Percentiles rank a stretch among this genome's conserved stretches.
Conservation (phyloP, 2,329 filamentous ascomycete genomes). For the Pseudogymnoascus sp. region DNA sequence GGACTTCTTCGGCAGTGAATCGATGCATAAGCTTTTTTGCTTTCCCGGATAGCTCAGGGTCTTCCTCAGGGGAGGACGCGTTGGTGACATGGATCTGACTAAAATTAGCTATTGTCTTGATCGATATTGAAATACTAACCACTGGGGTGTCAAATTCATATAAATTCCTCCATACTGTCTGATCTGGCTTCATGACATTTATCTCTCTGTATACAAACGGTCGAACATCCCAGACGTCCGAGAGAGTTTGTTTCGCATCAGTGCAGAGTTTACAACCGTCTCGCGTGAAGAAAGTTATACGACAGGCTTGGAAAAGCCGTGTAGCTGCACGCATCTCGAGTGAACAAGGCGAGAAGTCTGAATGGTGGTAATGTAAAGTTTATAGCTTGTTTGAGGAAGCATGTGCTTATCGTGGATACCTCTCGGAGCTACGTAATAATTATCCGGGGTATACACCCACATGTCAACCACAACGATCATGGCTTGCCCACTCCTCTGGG, state of each 20-base stretch:
- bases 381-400: not conserved
- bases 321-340: conserved; percentile 42
- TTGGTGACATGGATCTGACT: conserved; percentile 53
- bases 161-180: conserved; percentile 58
- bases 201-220: conserved; percentile 64
- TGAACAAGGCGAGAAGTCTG: not conserved
- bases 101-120: conserved; percentile 22
- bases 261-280: conserved; percentile 63
- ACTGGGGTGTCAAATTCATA: conserved; percentile 81
- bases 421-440: conserved; percentile 7
- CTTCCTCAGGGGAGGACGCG: conserved; percentile 40
- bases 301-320: conserved; percentile 45
- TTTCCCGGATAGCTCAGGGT: conserved; percentile 45
- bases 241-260: conserved; percentile 59
- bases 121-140: conserved; percentile 35
- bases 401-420: conserved; percentile 7
- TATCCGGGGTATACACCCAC: conserved; percentile 1
- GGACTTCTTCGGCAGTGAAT: conserved; percentile 59
- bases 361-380: not conserved
- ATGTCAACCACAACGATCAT: not conserved
- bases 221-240: conserved; percentile 56
- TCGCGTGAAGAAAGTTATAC: conserved; percentile 70
- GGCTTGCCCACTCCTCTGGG: not conserved
- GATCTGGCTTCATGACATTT: conserved; percentile 57
- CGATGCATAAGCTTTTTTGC: conserved; percentile 72